Evolutionary conservation across 768 basidiomycete genomes (phyloP), one percentile per base, ranked within the genome.

Genomic region (Lentinula sp.): DNA sequence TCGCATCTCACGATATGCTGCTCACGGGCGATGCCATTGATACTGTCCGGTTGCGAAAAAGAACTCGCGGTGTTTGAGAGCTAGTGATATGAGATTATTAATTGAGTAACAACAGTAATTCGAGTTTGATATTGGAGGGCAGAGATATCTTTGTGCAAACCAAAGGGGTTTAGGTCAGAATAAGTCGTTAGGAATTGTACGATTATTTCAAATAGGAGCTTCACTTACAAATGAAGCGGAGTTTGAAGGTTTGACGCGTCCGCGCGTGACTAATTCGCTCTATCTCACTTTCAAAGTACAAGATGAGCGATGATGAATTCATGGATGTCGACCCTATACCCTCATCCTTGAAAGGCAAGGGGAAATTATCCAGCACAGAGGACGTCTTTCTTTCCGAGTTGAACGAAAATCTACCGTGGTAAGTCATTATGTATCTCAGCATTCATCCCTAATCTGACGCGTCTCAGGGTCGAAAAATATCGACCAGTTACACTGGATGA

Each of bases 381-480:
- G 39, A 43, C 23, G 8, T 43, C 69, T 71, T 69, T 70, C 3
- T 71, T 10, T 16, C 77, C 32, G 72, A 73, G 28, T 80, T 83
- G 42, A 76, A 81, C 62, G 91, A 94, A 39, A 88, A 81, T 63
- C 74, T 98, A 39, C 95, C 95, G 45, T 98, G 95, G 95, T 95
- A 67, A 67, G 82, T 54, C 35, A 34, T 51, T 61, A 42, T 59
- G 49, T 57, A 32, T 37, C 21, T 16, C 7, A 21, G 60, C 21
- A 15, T 48, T 18, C 42, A 4, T 31, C 10, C 61, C 61, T 3
- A 31, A 4, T 9, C 58, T 67, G 55, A 68, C 39, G 57, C 59
- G 55, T 59, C 37, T 49, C 64, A 96, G 96, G 96, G 97, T 98
- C 40, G 96, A 99, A 74, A 98, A 98, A 74, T 98, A 98, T 75